Evolutionary conservation across 768 basidiomycete genomes (phyloP), one percentile per base, ranked within the genome.

Genomic region (Hericium rajendrae): DNA sequence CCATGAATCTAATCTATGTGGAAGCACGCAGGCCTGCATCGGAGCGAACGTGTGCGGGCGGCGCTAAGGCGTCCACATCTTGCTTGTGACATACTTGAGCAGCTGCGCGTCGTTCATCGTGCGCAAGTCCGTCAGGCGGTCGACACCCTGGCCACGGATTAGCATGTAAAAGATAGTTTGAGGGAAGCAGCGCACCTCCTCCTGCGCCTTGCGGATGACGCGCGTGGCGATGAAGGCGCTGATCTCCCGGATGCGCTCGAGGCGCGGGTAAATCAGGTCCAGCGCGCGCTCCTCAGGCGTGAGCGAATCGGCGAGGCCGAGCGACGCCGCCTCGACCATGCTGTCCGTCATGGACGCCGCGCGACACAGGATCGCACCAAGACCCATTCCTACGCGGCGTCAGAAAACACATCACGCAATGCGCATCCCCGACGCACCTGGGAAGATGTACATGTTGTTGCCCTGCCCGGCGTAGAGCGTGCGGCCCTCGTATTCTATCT

Each of bases 391-490:
- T 63, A 58, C 20, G n/a, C 9, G 18, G 48, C 48, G 53, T 32
- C 54, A 52, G 40, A n/a, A 18, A 22, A 38, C 8, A 60, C 56
- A 57, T 22, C 40, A 59, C 52, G 24, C 38, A 53, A 13, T 28
- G 32, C 13, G 43, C 48, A 38, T 16, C 38, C 40, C 24, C 49
- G 18, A 12, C 71, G 15, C 43, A 81, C 83, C 81, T 51, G 83
- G 84, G 76, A 86, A 86, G 65, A 88, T 86, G 69, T 88, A 89
- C 90, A 94, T 93, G 71, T 95, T 97, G 70, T 95, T 97, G 26
- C 93, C 93, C 72, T 97, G 94, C 22, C 91, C 90, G 2, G 94
- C 84, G 61, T 85, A 84, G 62, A 85, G 73, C 38, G 62, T 76
- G 54, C 72, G 74, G 32, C 83, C 84, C 38, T 76, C 70, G 71